Evolutionary conservation across 805 yeast genomes (phyloP), one percentile per base, ranked within the genome.

Genomic region (Kluyveromyces wickerhamii): DNA sequence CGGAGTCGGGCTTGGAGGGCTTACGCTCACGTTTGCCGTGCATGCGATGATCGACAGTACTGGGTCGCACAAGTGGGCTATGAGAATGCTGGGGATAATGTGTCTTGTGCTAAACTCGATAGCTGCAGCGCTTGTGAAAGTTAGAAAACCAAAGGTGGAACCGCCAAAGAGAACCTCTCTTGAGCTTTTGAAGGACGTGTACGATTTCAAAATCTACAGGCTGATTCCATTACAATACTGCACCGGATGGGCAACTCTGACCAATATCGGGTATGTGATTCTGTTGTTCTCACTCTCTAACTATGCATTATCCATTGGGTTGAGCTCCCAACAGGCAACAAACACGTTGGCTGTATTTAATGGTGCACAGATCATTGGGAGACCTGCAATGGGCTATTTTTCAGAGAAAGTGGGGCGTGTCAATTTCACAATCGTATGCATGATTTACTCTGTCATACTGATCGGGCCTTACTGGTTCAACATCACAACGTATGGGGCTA

Each of bases 1-100:
- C 12, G 79, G 78, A 7, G 62, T 73, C 5, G 78, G 78, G 24
- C 40, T 68, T 1, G 74, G 77, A 21, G 79, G 77, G 36, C 60
- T 70, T 7, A 48, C 59, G 0, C 63, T 60, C 34, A 56, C 71
- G 4, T 48, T 70, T 33, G 57, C 69, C 0, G 55, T 60, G 7
- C 62, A 68, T 36, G 62, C 62, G 7, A 54, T 72, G 37, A 64
- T 72, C n/a, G 46, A 57, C 4, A 56, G 49, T 8, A 57, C 65
- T 9, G 69, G 72, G 2, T 51, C 63, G 35, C 69, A 69, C 27
- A 54, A 51, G 32, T 67, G 72, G 74, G 70, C 75, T 2, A 52
- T 69, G 17, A 52, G 76, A 35, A 55, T 65, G 52, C 39, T 66
- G 32, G 73, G 65, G 0, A 62, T 69, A 12, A 50, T 57, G 39